Evolutionary conservation across 768 basidiomycete genomes (phyloP).

Genomic region (Tulasnella sp.): DNA sequence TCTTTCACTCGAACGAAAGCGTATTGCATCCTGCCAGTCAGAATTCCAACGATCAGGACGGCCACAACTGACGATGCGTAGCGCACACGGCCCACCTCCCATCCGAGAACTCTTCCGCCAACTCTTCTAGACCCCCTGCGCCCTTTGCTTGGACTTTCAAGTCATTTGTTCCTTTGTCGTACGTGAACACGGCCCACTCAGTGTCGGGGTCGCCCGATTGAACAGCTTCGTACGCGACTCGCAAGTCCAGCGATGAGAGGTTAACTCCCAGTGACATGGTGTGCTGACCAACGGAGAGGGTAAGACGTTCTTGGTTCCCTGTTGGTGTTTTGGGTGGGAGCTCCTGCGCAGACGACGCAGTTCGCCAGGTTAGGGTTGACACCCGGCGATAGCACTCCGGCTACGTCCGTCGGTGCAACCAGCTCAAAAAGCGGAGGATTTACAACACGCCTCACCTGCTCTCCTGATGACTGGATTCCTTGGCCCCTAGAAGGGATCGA

Average conservation of each 20-base stretch:
- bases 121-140: conserved; percentile 48
- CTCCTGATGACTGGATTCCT: no score
- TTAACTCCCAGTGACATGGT: conserved; percentile 82
- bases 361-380: conserved; percentile 1
- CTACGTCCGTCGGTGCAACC: no score
- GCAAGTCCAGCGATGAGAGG: conserved; percentile 71
- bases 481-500: no score
- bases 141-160: conserved; percentile 49
- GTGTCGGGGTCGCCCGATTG: conserved; percentile 62
- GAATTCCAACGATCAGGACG: not conserved
- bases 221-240: conserved; percentile 74
- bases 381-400: not conserved
- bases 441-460: no score
- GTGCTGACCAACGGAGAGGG: not conserved
- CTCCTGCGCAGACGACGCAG: no score
- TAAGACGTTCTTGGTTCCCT: not conserved
- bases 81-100: conserved; percentile 62
- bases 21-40: conserved; percentile 77
- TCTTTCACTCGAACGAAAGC: conserved; percentile 86
- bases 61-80: not conserved
- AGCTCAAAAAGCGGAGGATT: no score
- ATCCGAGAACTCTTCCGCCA: conserved; percentile 94
- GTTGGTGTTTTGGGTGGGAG: not conserved
- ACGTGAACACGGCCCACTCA: conserved; percentile 48
- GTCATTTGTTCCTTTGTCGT: conserved; percentile 43